Conservation (phyloP, 108 stramenopile species). For the Cyclotella atomus region DNA sequence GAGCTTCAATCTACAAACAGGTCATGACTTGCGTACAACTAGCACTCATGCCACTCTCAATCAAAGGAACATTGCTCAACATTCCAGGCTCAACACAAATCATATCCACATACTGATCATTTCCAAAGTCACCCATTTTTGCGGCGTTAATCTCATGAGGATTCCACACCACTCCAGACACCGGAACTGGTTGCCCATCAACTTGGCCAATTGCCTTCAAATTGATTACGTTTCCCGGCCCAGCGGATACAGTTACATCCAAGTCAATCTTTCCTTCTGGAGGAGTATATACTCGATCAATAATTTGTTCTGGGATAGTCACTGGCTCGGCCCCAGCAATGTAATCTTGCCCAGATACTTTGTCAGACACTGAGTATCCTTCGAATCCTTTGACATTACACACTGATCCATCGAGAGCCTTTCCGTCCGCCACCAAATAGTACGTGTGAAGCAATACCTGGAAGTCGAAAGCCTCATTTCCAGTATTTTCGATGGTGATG, state of each 20-base stretch:
- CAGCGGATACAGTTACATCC: conserved; percentile 53
- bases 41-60: conserved; percentile 57
- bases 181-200: conserved; percentile 57
- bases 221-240: conserved; percentile 38
- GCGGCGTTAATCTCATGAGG: conserved; percentile 70
- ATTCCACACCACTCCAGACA: conserved; percentile 52
- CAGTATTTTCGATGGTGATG: conserved; percentile 68
- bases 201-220: conserved; percentile 55
- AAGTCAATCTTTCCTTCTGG: conserved; percentile 56
- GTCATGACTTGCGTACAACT: conserved; percentile 61
- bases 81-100: conserved; percentile 88
- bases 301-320: conserved; percentile 37
- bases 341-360: conserved; percentile 56
- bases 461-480: conserved; percentile 55
- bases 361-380: conserved; percentile 60
- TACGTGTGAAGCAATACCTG: conserved; percentile 83
- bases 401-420: conserved; percentile 55
- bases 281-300: conserved; percentile 73
- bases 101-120: conserved; percentile 81
- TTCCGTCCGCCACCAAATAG: conserved; percentile 58
- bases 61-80: conserved; percentile 37
- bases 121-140: conserved; percentile 78
- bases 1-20: conserved; percentile 26
- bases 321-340: conserved; percentile 52
- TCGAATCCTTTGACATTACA: conserved; percentile 73